phyloP scores from a whole-genome alignment of 495 filamentous ascomycete genomes.

The Podospora bellae-mahoneyi region DNA sequence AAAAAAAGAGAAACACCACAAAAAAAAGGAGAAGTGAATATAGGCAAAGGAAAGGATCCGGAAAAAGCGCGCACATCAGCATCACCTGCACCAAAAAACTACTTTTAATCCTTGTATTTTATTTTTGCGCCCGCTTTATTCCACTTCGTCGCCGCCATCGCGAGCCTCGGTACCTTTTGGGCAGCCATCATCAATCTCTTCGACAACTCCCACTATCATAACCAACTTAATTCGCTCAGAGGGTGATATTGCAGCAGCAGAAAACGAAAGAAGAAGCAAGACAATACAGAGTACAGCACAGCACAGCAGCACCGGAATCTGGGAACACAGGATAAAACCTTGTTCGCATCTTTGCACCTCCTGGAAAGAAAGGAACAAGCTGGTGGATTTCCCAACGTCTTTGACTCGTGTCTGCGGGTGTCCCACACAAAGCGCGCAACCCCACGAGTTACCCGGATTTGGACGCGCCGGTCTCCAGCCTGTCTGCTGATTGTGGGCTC shows the following conservation, averaged over 20 bases:
- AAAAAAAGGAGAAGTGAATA: slow-evolving; percentile 18
- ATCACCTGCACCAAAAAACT: slow-evolving; percentile 22
- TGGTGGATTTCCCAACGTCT: slow-evolving; percentile 2
- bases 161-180: neutral
- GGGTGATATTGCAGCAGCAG: neutral
- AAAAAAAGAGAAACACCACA: slow-evolving; percentile 18
- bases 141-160: slow-evolving; percentile 22
- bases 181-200: slow-evolving; percentile 10
- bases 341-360: slow-evolving; percentile 2
- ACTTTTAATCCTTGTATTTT: slow-evolving; percentile 43
- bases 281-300: neutral
- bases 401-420: slow-evolving; percentile 10
- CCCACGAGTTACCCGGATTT: slow-evolving; percentile 12
- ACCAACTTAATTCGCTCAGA: slow-evolving; percentile 16
- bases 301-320: neutral
- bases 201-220: neutral
- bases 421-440: slow-evolving; percentile 3
- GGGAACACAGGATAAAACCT: slow-evolving; percentile 12
- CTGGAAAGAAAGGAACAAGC: neutral
- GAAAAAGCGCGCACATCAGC: slow-evolving; percentile 16
- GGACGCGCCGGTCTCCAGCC: slow-evolving; percentile 6
- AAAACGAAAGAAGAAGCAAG: neutral
- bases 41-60: slow-evolving; percentile 23
- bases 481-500: neutral
- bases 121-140: slow-evolving; percentile 27